These are phyloP conservation scores for Alternaria triticina DNA, from an alignment of 2,329 filamentous ascomycete genomes.

Conservation along the genomic window DNA sequence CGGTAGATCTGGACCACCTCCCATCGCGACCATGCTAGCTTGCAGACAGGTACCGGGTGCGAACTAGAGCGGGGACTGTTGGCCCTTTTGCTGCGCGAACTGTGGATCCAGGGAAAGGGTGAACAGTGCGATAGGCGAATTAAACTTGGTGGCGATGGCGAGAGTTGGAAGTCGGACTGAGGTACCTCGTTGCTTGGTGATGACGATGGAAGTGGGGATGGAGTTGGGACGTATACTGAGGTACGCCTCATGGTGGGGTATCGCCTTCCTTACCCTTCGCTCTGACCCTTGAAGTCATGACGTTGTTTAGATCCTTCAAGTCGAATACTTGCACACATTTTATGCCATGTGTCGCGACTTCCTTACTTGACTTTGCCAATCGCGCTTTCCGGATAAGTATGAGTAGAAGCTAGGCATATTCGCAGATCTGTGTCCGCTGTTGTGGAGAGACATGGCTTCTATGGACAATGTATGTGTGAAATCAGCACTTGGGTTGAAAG, in stretches of 20 bases:
- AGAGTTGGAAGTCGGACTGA: neutral
- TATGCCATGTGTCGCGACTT: neutral
- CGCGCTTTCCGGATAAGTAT: neutral
- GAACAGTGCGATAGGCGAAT: neutral
- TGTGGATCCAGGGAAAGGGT: too few species aligned
- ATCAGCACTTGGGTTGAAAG: neutral
- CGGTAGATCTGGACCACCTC: constrained; percentile 49
- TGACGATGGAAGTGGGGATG: neutral
- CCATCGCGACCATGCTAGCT: constrained; percentile 50
- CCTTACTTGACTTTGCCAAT: neutral
- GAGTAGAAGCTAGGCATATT: neutral
- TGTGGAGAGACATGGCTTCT: neutral
- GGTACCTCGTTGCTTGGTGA: neutral
- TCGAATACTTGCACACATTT: neutral
- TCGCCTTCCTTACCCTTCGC: neutral
- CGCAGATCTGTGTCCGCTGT: neutral
- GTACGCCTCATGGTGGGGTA: constrained; percentile 3
- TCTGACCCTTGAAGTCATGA: neutral
- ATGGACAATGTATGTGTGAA: neutral
- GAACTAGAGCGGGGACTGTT: neutral
- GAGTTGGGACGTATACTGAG: neutral
- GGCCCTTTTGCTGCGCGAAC: neutral
- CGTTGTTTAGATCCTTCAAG: neutral
- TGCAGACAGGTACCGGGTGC: neutral
- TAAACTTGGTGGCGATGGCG: neutral